These are phyloP conservation scores for Phlyctochytrium arcticum DNA, from an alignment of 192 early-diverging fungal genomes.

Conservation along the genomic window DNA sequence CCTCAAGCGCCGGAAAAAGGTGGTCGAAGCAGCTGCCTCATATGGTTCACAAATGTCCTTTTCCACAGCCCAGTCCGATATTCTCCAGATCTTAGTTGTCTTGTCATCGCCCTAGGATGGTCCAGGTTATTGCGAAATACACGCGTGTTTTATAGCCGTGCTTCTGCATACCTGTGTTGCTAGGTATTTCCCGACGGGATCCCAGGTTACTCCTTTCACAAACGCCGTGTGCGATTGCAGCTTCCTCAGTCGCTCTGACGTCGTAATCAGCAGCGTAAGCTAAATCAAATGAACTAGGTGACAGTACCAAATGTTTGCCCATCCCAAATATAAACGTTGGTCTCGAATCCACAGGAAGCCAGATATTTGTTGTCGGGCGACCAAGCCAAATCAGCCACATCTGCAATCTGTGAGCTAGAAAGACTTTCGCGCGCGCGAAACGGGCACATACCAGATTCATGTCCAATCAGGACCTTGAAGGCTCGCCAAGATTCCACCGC, in stretches of 20 bases:
- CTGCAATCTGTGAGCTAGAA: constrained; percentile 34
- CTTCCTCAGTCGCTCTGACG: constrained; percentile 47
- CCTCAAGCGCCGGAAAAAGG: constrained; percentile 86
- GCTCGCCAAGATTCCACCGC: constrained; percentile 67
- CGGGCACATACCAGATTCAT: constrained; percentile 62
- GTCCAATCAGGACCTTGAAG: constrained; percentile 70
- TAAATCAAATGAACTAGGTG: neutral
- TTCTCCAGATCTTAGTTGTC: constrained; percentile 78
- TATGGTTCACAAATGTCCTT: constrained; percentile 70
- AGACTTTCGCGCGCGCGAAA: too few relatives aligned
- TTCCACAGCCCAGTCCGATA: constrained; percentile 83
- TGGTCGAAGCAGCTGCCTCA: constrained; percentile 71
- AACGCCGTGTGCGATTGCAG: constrained; percentile 75
- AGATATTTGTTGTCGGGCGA: constrained; percentile 78
- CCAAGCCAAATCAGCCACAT: constrained; percentile 93
- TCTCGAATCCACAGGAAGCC: constrained; percentile 88
- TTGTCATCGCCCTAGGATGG: constrained; percentile 78
- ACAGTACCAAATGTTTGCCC: constrained; percentile 75
- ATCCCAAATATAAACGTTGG: constrained; percentile 81
- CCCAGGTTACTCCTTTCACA: constrained; percentile 96
- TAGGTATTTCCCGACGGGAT: constrained; percentile 90
- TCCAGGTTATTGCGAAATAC: neutral
- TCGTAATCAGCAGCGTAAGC: neutral
- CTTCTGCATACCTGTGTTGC: constrained; percentile 69
- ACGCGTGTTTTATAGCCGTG: neutral